Percentiles rank a stretch among this genome's conserved stretches.
Conservation (phyloP, 2,329 filamentous ascomycete genomes). For the Peltaster fructicola region DNA sequence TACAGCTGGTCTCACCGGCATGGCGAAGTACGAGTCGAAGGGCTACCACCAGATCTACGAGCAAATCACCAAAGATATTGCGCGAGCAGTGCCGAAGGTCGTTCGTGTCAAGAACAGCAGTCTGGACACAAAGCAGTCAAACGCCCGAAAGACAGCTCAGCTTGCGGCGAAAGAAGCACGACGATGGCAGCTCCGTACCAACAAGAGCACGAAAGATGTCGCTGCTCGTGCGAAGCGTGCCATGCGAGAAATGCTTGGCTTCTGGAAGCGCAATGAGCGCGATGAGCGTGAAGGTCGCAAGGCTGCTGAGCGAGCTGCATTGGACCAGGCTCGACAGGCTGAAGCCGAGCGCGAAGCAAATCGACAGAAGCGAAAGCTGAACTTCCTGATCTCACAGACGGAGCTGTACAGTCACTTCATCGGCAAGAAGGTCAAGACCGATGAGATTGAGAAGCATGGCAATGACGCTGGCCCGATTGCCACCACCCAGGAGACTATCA, state of each 20-base stretch:
- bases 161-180: constrained; percentile 93
- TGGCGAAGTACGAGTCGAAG: constrained; percentile 20
- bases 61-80: constrained; percentile 90
- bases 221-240: constrained; percentile 92
- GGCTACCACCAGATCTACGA: constrained; percentile 95
- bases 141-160: constrained; percentile 92
- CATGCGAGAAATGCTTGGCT: constrained; percentile 98
- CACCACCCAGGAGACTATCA: constrained; percentile 29
- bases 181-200: constrained; percentile 90
- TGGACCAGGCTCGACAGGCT: constrained; percentile 90
- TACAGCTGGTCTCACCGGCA: constrained; percentile 15
- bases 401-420: constrained; percentile 99
- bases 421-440: constrained; percentile 96
- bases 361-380: constrained; percentile 93
- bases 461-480: constrained; percentile 55
- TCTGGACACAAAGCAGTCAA: constrained; percentile 74
- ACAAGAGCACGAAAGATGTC: constrained; percentile 96
- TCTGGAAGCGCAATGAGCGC: constrained; percentile 98
- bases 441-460: constrained; percentile 80
- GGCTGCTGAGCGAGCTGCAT: constrained; percentile 83
- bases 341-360: constrained; percentile 96
- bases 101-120: constrained; percentile 77
- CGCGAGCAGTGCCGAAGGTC: constrained; percentile 82
- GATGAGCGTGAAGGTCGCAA: constrained; percentile 91
- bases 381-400: constrained; percentile 97